Evolutionary conservation across 169 alveolate species (phyloP).

Genomic region (Plasmodium vivax): DNA sequence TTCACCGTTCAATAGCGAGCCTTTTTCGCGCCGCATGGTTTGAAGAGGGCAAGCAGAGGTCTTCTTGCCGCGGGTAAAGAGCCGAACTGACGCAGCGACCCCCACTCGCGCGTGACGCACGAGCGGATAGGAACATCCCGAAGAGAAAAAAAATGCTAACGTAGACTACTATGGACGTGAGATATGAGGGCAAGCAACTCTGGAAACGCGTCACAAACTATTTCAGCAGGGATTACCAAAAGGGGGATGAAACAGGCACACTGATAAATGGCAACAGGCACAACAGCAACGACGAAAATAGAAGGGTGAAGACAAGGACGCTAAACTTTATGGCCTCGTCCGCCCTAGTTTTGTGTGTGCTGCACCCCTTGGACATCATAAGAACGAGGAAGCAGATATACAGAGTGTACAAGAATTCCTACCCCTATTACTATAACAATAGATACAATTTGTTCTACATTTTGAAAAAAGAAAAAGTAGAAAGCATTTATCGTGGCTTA

Average conservation of each 20-base stretch:
- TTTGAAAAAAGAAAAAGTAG: constrained; percentile 61
- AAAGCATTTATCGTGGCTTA: constrained; percentile 71
- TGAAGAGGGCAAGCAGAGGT: neutral
- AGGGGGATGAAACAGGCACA: neutral
- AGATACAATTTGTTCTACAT: constrained; percentile 63
- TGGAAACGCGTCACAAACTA: neutral
- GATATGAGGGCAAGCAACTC: constrained; percentile 18
- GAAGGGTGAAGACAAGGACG: constrained; percentile 34
- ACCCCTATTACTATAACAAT: constrained; percentile 72
- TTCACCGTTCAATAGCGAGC: neutral
- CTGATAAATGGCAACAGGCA: neutral
- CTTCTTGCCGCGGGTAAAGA: neutral
- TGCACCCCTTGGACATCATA: constrained; percentile 67
- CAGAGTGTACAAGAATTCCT: constrained; percentile 63
- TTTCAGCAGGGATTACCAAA: neutral
- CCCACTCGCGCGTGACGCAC: neutral
- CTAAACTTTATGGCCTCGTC: constrained; percentile 67
- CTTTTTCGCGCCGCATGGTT: neutral
- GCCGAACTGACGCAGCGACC: neutral
- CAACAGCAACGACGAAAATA: constrained; percentile 16
- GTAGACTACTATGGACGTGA: constrained; percentile 39
- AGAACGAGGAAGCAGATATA: constrained; percentile 72
- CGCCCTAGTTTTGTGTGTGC: constrained; percentile 44
- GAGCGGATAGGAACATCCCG: neutral
- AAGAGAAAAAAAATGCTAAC: constrained; percentile 12